phyloP scores from a whole-genome alignment of 2,329 filamentous ascomycete genomes.

The Fusarium falciforme region DNA sequence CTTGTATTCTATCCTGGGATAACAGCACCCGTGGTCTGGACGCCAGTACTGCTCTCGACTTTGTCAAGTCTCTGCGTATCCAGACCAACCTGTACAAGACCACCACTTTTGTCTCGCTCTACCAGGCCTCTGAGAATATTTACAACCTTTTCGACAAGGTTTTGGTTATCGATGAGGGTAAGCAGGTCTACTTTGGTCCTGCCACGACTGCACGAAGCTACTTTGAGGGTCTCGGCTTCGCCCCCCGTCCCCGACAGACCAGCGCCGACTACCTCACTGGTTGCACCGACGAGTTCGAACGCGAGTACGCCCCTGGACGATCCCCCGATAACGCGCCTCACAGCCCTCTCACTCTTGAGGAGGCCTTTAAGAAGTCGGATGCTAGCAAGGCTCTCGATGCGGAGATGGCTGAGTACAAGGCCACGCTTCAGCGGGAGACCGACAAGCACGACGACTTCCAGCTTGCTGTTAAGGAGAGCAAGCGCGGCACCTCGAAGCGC shows the following conservation, averaged over 20 bases:
- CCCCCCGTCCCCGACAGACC: constrained; percentile 80
- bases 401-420: constrained; percentile 78
- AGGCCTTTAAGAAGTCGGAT: constrained; percentile 76
- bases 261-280: constrained; percentile 85
- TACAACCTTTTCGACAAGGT: constrained; percentile 87
- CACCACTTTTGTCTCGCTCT: constrained; percentile 86
- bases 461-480: constrained; percentile 79
- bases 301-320: constrained; percentile 77
- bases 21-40: constrained; percentile 78
- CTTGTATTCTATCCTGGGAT: constrained; percentile 80
- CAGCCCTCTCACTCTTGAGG: constrained; percentile 72
- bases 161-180: constrained; percentile 80
- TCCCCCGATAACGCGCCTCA: constrained; percentile 75
- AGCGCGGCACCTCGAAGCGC: constrained; percentile 78
- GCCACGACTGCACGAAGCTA: constrained; percentile 74
- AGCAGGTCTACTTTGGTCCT: constrained; percentile 81
- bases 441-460: constrained; percentile 81
- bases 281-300: constrained; percentile 86
- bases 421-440: constrained; percentile 71
- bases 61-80: constrained; percentile 76
- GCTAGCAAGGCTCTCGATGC: constrained; percentile 66
- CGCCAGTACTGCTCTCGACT: constrained; percentile 75
- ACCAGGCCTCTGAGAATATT: constrained; percentile 86
- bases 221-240: constrained; percentile 82
- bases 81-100: constrained; percentile 87